Conservation (phyloP, 495 filamentous ascomycete species). For the Delitschia confertaspora region DNA sequence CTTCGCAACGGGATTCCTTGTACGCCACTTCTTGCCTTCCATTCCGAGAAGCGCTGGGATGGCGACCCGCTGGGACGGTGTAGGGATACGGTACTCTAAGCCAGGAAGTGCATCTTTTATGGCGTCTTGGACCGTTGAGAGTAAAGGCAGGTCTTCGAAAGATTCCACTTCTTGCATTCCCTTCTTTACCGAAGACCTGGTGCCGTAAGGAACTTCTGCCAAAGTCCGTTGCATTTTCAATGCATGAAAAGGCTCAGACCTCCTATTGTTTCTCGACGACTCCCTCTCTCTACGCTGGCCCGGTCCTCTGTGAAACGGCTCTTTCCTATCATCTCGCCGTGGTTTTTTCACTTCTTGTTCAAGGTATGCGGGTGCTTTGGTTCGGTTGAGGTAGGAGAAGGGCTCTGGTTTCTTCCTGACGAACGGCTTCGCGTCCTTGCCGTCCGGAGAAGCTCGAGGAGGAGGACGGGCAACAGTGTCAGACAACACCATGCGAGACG, state of each 20-base stretch:
- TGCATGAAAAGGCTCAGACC: conserved; percentile 55
- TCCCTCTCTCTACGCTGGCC: conserved; percentile 3
- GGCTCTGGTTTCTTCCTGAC: conserved; percentile 49
- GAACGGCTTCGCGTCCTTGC: conserved; percentile 35
- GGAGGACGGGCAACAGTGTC: conserved; percentile 52
- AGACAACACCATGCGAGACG: conserved; percentile 75
- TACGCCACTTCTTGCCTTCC: conserved; percentile 28
- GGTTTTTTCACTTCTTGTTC: conserved; percentile 8
- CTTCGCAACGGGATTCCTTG: conserved; percentile 32
- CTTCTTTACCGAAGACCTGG: conserved; percentile 58
- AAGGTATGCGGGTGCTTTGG: conserved; percentile 42
- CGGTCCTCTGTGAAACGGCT: too few relatives aligned
- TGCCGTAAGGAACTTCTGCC: conserved; percentile 61
- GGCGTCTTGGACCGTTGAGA: conserved; percentile 64
- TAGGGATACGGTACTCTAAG: conserved; percentile 63
- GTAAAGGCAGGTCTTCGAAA: conserved; percentile 70
- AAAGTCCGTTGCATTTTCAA: conserved; percentile 90
- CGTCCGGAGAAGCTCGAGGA: conserved; percentile 37
- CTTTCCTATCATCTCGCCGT: conserved; percentile 1
- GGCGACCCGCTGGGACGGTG: conserved; percentile 77
- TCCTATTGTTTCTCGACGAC: conserved; percentile 29
- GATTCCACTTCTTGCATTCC: conserved; percentile 58
- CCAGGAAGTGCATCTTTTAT: conserved; percentile 64
- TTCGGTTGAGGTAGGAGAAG: conserved; percentile 73
- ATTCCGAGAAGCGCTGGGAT: conserved; percentile 67